These are phyloP conservation scores for Saccharomycodes ludwigii DNA, from an alignment of 805 yeast species.

Conservation along the genomic window DNA sequence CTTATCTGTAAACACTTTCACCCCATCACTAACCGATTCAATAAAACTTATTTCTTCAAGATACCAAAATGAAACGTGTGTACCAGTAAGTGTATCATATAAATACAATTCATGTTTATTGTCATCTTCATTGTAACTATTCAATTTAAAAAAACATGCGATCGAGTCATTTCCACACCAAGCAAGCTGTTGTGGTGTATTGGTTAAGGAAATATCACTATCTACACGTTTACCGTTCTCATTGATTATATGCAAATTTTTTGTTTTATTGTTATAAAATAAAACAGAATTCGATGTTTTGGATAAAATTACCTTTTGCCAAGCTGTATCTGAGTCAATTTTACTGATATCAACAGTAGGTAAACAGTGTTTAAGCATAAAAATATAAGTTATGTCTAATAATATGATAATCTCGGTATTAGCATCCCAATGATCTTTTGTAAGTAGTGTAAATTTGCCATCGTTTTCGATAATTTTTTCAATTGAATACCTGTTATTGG, in stretches of 20 bases:
- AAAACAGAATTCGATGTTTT: constrained; percentile 33
- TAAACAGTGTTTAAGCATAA: constrained; percentile 6
- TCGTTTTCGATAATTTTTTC: constrained; percentile 11
- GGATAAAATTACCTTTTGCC: too few species aligned
- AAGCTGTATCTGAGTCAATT: constrained; percentile 11
- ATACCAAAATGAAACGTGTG: constrained; percentile 36
- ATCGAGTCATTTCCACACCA: constrained; percentile 90
- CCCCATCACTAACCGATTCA: constrained; percentile 53
- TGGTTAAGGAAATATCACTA: constrained; percentile 13
- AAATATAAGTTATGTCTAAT: constrained; percentile 15
- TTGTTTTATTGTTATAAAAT: constrained; percentile 27
- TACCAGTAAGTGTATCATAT: constrained; percentile 57
- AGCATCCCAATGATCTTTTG: constrained; percentile 20
- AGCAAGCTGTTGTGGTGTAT: constrained; percentile 35
- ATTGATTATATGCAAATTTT: constrained; percentile 31
- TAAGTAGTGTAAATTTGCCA: constrained; percentile 14
- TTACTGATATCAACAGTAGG: constrained; percentile 3
- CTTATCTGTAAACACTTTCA: constrained; percentile 47
- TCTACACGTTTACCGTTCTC: constrained; percentile 15
- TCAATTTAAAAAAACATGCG: constrained; percentile 33
- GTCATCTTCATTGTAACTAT: constrained; percentile 35
- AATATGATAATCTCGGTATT: constrained; percentile 12
- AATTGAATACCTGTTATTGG: constrained; percentile 3
- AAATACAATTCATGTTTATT: constrained; percentile 61
- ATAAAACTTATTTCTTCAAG: constrained; percentile 31